Base-by-base conservation (phyloP, 805 yeast genomes). In the Yarrowia porcina region DNA sequence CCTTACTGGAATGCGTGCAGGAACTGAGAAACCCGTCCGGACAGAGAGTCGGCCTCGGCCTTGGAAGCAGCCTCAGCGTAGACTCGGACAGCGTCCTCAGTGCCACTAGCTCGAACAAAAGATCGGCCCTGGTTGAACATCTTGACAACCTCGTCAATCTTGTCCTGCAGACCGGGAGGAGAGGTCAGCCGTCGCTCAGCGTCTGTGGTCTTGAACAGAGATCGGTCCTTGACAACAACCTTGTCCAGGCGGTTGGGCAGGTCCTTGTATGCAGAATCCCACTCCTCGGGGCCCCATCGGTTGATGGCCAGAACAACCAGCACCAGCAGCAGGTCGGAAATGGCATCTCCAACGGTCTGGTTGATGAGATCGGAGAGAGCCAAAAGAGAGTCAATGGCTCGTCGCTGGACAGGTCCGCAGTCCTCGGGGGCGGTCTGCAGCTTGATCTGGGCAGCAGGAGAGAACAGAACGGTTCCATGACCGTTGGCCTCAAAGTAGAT, bases 321-420 rank as follows among this genome's bases (percentile, higher is more conserved):
- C 0, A 94, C 92, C 5, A 88, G 84, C 64, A 94, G 76, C 74
- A 94, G 77, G 73, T 94, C 99, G n/a, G 96, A 84, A 59, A 94
- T 87, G 11, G 99, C 96, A 73, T 94, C 99, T 30, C 99, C 99
- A n/a, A 94, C 98, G 1, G 98, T 88, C 74, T 94, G 98, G 74
- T 94, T 94, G 72, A 94, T 90, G 66, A 94, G 77, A 64, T 83
- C 81, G 32, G 88, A 82, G 64, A 93, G 80, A 15, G 83, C 77
- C 64, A 79, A 75, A 66, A 94, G 77, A 1, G 87, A 79, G 63
- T 77, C 72, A 32, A 87, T 75, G 0, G 88, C 82, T 20, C 77
- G 70, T 45, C 72, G 71, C 67, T 85, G 85, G 18, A 76, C 77
- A 5, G 79, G 79, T 9, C 78, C 71, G 0, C 71, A 64, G 1